Evolutionary conservation across 2,329 filamentous ascomycete genomes (phyloP).

Genomic region (Pestalotiopsis sp.): DNA sequence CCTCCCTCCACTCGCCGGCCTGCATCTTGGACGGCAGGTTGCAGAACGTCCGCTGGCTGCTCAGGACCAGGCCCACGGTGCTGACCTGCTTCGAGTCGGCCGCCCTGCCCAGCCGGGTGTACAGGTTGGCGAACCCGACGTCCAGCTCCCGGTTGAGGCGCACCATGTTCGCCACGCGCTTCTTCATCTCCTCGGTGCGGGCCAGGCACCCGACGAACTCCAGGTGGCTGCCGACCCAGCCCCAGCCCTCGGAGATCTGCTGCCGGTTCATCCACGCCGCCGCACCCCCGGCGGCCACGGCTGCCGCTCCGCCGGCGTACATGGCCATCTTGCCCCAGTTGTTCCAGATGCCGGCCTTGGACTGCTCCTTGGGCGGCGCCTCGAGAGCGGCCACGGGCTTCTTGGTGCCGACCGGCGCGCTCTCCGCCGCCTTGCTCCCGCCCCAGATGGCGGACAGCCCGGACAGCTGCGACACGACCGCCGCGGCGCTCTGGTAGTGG

Average conservation of each 20-base stretch:
- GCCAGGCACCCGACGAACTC: slow-evolving; percentile 91
- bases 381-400: slow-evolving; percentile 37
- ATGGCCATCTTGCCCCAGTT: slow-evolving; percentile 84
- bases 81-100: slow-evolving; percentile 54
- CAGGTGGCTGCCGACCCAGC: slow-evolving; percentile 86
- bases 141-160: slow-evolving; percentile 62
- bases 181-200: slow-evolving; percentile 77
- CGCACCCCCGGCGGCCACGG: slow-evolving; percentile 78
- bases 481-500: slow-evolving; percentile 74
- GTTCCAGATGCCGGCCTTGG: slow-evolving; percentile 61
- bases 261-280: slow-evolving; percentile 86
- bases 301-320: slow-evolving; percentile 80
- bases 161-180: slow-evolving; percentile 69
- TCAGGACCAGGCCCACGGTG: slow-evolving; percentile 60
- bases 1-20: slow-evolving; percentile 64
- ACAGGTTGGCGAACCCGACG: slow-evolving; percentile 82
- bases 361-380: slow-evolving; percentile 31
- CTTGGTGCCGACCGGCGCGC: slow-evolving; percentile 25
- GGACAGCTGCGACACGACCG: slow-evolving; percentile 67
- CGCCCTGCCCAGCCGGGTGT: slow-evolving; percentile 76
- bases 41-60: slow-evolving; percentile 82
- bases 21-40: slow-evolving; percentile 64
- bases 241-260: slow-evolving; percentile 72
- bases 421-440: slow-evolving; percentile 36
- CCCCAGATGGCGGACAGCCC: slow-evolving; percentile 70